Base-by-base conservation (phyloP, 2,329 filamentous ascomycete species). In the Knufia petricola region DNA sequence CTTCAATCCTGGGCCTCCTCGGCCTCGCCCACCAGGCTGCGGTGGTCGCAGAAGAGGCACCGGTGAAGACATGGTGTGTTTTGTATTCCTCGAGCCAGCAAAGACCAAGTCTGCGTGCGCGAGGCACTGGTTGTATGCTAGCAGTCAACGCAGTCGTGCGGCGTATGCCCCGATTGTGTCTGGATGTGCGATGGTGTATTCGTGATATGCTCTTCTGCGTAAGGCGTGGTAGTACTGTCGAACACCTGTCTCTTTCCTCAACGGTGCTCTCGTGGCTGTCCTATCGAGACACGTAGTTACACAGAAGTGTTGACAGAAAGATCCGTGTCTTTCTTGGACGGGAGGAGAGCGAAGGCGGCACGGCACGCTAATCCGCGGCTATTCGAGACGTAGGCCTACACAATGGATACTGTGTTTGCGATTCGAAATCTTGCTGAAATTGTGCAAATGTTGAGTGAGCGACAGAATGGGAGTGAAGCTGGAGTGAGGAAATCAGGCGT, bases 21-120 rank as follows among this genome's bases (percentile, higher is more conserved):
- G 75, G 54, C 75, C 75, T 58, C 81, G 76, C 56, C 72, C 74
- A 55, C 86, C 85, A 32, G 84, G 85, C 49, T 94, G 82, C 53
- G 87, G 87, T 48, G 87, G 85, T 52, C 87, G 84, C 49, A 94
- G 82, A 50, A 94, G 78, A 52, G 87, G 87, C 46, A 83, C 85
- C 46, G 85, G 82, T 42, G 84, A 81, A 50, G 84, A 79, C 82
- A 89, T 85, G 60, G 74, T 76, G 60, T 20, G 34, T 24, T 9
- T 19, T 19, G 48, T 37, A 4, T 2, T n/a, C 10, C 19, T 34
- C 6, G 8, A 17, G 10, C 10, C 37, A 17, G 21, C n/a, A 19
- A 4, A 40, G 32, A 17, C 13, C 6, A n/a, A n/a, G 15, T 40
- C 6, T 37, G 43, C 19, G 12, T 10, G 43, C 32, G 19, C 43